Evolutionary conservation across 345 rosid genomes (phyloP).

Genomic region (Eucalyptus paniculata): DNA sequence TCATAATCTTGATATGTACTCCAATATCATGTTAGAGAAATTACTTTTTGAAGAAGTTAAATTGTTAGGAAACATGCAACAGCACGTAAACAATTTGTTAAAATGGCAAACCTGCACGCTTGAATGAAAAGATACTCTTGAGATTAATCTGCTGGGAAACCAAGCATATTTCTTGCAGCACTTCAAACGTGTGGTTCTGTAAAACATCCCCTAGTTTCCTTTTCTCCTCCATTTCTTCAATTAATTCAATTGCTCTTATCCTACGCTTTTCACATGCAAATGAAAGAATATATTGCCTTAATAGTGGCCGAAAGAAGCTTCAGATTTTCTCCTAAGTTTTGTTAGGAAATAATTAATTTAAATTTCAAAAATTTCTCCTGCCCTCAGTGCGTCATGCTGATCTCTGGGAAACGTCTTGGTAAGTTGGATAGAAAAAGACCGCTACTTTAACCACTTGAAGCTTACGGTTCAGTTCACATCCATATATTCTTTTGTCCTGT

Average conservation of each 20-base stretch:
- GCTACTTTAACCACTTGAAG: background rate
- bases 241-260: background rate
- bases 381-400: background rate
- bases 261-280: background rate
- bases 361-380: background rate
- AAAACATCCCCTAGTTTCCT: background rate
- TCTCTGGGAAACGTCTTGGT: background rate
- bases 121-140: background rate
- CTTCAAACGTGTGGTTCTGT: background rate
- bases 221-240: background rate
- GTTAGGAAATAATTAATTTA: background rate
- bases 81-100: background rate
- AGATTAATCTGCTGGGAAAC: background rate
- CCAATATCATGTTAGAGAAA: background rate
- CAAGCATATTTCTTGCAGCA: background rate
- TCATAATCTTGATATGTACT: background rate
- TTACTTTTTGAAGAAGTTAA: background rate
- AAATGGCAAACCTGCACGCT: background rate
- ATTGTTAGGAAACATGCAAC: background rate
- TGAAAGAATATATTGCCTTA: background rate
- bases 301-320: background rate
- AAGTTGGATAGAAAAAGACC: background rate
- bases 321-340: background rate
- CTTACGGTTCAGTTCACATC: background rate
- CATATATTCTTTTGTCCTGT: background rate